Percentiles rank a stretch among this genome's conserved stretches.
These are phyloP conservation scores for Erysiphe pisi DNA, from an alignment of 2,329 filamentous ascomycete genomes.

Conservation along the genomic window DNA sequence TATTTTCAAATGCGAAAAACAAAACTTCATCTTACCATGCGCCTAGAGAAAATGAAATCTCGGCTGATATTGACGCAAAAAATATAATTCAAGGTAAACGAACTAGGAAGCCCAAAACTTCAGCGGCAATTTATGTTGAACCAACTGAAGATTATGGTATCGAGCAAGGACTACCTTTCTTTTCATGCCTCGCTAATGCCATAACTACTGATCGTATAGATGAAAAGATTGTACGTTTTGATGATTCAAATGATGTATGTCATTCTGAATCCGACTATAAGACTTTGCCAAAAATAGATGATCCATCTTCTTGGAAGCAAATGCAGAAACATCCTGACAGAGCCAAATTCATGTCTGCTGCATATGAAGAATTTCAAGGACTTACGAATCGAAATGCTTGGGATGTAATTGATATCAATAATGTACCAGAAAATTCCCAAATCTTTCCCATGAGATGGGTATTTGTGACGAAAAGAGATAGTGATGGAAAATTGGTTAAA, in stretches of 20 bases:
- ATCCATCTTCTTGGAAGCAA: not conserved
- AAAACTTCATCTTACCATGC: not conserved
- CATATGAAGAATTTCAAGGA: not conserved
- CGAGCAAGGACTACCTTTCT: not conserved
- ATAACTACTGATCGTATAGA: not conserved
- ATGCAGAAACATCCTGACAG: not conserved
- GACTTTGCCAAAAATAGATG: too few relatives aligned
- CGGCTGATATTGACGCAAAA: not conserved
- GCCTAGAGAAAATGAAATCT: not conserved
- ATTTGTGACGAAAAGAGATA: not conserved
- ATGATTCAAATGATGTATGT: not conserved
- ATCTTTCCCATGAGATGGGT: not conserved
- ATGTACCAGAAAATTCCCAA: not conserved
- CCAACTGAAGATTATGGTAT: not conserved
- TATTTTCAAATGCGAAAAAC: not conserved
- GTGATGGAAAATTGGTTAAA: not conserved
- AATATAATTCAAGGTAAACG: constrained; percentile 15
- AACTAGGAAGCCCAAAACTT: not conserved
- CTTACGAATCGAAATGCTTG: not conserved
- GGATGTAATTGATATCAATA: not conserved
- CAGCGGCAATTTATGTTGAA: not conserved
- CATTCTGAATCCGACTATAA: too few relatives aligned
- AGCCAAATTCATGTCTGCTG: not conserved
- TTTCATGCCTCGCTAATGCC: constrained; percentile 12
- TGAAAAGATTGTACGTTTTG: not conserved